Evolutionary conservation across 225 moss, liverwort and hornwort genomes (phyloP), one percentile per base, ranked within the genome.

Genomic region (Thuidium tamariscinum): DNA sequence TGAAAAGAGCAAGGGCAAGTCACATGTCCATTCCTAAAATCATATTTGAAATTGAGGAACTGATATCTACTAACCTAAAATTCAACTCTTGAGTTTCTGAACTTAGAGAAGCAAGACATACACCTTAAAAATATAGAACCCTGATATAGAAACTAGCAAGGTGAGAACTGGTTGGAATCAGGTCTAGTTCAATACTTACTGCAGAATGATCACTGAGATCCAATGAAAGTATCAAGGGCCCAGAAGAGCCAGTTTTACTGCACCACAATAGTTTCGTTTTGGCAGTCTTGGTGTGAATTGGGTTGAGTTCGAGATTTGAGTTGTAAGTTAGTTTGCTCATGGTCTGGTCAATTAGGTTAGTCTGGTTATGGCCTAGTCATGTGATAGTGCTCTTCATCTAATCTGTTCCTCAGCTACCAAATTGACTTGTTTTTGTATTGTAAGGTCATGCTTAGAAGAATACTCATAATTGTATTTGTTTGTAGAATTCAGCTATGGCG

Each of bases 141-240:
- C 34, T 56, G 17, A 62, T 66, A 69, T 55, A 23, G 17, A 30
- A 79, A 72, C 23, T 44, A 49, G 36, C 18, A 83, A n/a, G 26
- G n/a, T 73, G 39, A 74, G 39, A 72, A 78, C 56, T 49, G 23
- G 51, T 81, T 63, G 56, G 22, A 81, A 74, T 37, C 65, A 52
- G 19, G 60, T 77, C 64, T 16, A 18, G 36, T 39, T 36, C 10
- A 15, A 57, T 25, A 87, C 91, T 87, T 89, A 91, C 92, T 26
- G 91, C 89, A 81, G 87, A 94, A 84, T 96, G 98, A 69, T 96
- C 96, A 78, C 87, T 91, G 13, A 98, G 91, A 68, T 96, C 97
- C 88, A 98, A 88, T 23, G 95, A 95, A n/a, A 95, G 90, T 70
- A 95, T 90, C 78, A 96, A 95, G 7, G 96, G 89, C 84, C 96